Evolutionary conservation across 2,329 filamentous ascomycete genomes (phyloP).

Genomic region (Phaeophleospora eucalypticola): DNA sequence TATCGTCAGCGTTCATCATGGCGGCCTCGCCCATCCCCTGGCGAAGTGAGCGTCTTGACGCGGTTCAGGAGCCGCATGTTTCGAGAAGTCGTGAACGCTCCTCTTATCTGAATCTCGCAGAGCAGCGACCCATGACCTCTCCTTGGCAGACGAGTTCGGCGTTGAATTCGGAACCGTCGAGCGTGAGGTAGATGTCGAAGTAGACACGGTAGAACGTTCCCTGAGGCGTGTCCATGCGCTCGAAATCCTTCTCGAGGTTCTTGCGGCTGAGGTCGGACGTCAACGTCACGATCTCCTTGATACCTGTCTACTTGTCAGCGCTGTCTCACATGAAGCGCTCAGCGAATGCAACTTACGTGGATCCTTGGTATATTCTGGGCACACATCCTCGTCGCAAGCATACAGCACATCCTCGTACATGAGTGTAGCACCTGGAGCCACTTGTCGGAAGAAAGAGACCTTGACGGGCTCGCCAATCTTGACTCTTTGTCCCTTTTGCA

Average conservation of each 20-base stretch:
- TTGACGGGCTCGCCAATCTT: conserved; percentile 99
- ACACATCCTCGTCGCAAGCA: conserved; percentile 95
- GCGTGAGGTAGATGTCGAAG: conserved; percentile 74
- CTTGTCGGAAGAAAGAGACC: conserved; percentile 97
- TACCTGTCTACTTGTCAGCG: conserved; percentile 57
- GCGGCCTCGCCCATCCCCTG: neutral
- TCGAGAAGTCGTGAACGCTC: neutral
- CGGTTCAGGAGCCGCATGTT: neutral
- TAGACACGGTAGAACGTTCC: conserved; percentile 84
- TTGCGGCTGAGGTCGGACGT: conserved; percentile 96
- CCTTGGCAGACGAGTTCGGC: conserved; percentile 98
- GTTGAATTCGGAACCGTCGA: conserved; percentile 96
- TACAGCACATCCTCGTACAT: conserved; percentile 99
- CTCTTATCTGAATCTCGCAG: conserved; percentile 70
- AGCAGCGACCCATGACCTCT: conserved; percentile 96
- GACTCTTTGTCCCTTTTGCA: conserved; percentile 96
- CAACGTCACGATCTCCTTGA: conserved; percentile 97
- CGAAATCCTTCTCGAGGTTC: conserved; percentile 98
- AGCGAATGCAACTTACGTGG: conserved; percentile 67
- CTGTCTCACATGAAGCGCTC: neutral
- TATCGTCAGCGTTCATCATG: neutral
- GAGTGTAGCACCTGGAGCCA: conserved; percentile 90
- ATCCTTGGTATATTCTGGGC: conserved; percentile 98
- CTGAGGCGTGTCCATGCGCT: conserved; percentile 97
- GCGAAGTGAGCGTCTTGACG: neutral